A percentile compares a stretch with the other conserved stretches of the same genome.
phyloP scores from a whole-genome alignment of 2,329 filamentous ascomycete species.

The Xylariaceae sp. region DNA sequence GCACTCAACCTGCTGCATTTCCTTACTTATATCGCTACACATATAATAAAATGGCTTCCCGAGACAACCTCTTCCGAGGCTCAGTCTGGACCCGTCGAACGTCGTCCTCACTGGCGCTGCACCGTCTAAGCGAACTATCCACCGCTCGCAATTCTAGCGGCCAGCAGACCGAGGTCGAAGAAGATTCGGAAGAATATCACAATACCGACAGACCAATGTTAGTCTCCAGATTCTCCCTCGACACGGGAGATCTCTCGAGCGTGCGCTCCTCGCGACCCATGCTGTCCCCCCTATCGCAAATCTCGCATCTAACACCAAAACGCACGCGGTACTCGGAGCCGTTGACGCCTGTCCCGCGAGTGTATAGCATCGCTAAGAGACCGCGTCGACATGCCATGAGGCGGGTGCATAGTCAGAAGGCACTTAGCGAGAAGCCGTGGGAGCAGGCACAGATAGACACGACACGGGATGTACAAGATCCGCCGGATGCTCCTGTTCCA shows the following conservation, averaged over 20 bases:
- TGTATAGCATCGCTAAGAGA: slow-evolving; percentile 4
- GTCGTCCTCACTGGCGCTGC: slow-evolving; percentile 13
- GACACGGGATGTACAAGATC: slow-evolving; percentile 4
- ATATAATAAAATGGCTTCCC: slow-evolving; percentile 14
- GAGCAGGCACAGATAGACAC: not conserved
- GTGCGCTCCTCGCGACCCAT: slow-evolving; percentile 9
- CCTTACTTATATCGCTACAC: too few species aligned
- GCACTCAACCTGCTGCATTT: too few species aligned
- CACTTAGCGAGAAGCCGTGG: slow-evolving; percentile 9
- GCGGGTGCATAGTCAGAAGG: slow-evolving; percentile 4
- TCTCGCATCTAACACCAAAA: slow-evolving; percentile 2
- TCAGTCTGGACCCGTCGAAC: slow-evolving; percentile 22
- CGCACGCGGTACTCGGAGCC: slow-evolving; percentile 2
- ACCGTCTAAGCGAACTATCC: slow-evolving; percentile 16
- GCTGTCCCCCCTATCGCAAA: slow-evolving; percentile 7
- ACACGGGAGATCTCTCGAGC: slow-evolving; percentile 17
- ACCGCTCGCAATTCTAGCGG: not conserved
- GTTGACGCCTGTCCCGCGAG: slow-evolving; percentile 10
- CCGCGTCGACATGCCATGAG: slow-evolving; percentile 1
- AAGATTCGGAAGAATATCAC: slow-evolving; percentile 1
- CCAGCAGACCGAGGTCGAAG: not conserved
- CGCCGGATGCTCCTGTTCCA: not conserved
- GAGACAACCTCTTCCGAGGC: slow-evolving; percentile 18
- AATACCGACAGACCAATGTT: too few species aligned
- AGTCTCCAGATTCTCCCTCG: slow-evolving; percentile 19